Evolutionary conservation across 2,329 filamentous ascomycete species (phyloP).

Genomic region (Penicillium digitatum): DNA sequence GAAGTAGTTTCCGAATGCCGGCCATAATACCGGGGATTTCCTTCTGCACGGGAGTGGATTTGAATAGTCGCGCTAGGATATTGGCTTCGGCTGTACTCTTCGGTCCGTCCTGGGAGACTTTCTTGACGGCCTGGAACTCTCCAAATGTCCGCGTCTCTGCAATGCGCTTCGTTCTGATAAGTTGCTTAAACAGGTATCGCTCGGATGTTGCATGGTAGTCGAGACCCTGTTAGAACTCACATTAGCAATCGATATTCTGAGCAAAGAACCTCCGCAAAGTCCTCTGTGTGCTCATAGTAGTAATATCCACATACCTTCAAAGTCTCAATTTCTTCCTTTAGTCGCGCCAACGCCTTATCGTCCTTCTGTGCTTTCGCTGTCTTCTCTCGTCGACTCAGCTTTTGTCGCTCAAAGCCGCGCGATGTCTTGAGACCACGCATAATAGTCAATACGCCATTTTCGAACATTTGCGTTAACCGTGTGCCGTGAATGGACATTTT

Average conservation of each 20-base stretch:
- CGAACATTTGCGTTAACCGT: conserved; percentile 47
- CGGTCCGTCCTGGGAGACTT: conserved; percentile 37
- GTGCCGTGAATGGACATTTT: conserved; percentile 33
- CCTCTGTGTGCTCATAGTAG: background rate
- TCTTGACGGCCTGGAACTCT: conserved; percentile 36
- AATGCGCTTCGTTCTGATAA: conserved; percentile 56
- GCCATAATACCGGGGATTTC: conserved; percentile 48
- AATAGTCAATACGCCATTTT: conserved; percentile 50
- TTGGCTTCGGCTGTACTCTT: conserved; percentile 51
- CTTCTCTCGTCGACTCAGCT: conserved; percentile 58
- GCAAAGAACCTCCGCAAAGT: background rate
- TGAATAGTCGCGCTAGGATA: conserved; percentile 57
- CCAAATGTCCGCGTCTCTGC: conserved; percentile 50
- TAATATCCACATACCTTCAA: conserved; percentile 48
- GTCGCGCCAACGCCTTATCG: conserved; percentile 37
- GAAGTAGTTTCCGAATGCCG: conserved; percentile 40
- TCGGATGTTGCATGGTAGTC: conserved; percentile 50
- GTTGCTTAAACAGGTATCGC: conserved; percentile 54
- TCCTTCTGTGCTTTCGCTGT: conserved; percentile 48
- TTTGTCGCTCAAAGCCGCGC: conserved; percentile 61
- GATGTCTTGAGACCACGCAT: conserved; percentile 54
- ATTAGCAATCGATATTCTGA: conserved; percentile 3
- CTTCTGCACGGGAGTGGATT: conserved; percentile 56
- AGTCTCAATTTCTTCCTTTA: conserved; percentile 54
- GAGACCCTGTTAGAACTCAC: conserved; percentile 40